These are phyloP conservation scores for Trypanosoma brucei DNA, from an alignment of 208 protist genomes.

Conservation along the genomic window DNA sequence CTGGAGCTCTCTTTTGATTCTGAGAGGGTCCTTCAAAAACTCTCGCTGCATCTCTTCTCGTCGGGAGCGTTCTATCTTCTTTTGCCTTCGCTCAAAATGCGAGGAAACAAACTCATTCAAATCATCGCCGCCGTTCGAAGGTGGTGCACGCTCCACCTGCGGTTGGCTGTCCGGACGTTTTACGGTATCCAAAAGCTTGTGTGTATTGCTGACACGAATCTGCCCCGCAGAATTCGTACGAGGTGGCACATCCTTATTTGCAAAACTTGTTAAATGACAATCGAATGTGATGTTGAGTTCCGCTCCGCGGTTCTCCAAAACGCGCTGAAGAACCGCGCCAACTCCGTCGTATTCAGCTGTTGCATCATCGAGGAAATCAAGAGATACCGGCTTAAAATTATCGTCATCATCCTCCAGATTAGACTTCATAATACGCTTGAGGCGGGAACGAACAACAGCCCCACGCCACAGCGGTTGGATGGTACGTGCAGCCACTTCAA, in stretches of 20 bases:
- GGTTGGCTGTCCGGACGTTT: slow-evolving; percentile 15
- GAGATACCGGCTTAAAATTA: slow-evolving; percentile 44
- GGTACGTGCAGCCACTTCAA: slow-evolving; percentile 45
- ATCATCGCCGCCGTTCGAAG: slow-evolving; percentile 11
- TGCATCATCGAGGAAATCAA: slow-evolving; percentile 16
- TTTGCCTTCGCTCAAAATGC: slow-evolving; percentile 66
- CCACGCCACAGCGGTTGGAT: slow-evolving; percentile 87
- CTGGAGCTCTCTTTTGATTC: slow-evolving; percentile 40
- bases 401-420: slow-evolving; percentile 37
- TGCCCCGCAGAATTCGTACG: not conserved
- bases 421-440: slow-evolving; percentile 45
- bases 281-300: slow-evolving; percentile 11
- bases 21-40: slow-evolving; percentile 66
- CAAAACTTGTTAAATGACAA: not conserved
- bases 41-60: slow-evolving; percentile 52
- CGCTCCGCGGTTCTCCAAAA: slow-evolving; percentile 28
- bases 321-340: slow-evolving; percentile 35
- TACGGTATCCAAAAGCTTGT: not conserved
- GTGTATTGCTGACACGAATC: not conserved
- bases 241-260: not conserved
- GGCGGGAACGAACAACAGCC: slow-evolving; percentile 59
- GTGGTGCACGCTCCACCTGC: not conserved
- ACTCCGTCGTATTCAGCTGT: slow-evolving; percentile 28
- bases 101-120: slow-evolving; percentile 56
- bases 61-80: slow-evolving; percentile 51